Percentiles rank a stretch among this genome's conserved stretches.
Conservation (phyloP, 768 basidiomycete species). For the Infundibulicybe gibba region DNA sequence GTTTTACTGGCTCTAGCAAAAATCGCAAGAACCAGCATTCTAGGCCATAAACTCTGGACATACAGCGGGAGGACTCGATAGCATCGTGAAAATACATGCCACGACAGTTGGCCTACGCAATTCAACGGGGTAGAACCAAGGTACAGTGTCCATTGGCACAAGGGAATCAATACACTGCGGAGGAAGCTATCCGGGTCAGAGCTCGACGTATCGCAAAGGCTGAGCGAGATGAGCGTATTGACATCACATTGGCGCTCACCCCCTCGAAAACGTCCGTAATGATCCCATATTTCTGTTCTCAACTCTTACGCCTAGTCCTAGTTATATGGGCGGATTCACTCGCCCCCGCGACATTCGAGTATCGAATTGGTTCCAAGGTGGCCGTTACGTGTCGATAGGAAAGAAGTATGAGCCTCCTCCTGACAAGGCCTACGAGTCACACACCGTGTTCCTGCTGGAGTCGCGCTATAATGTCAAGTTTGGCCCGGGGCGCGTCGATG, state of each 20-base stretch:
- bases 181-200: constrained; percentile 8
- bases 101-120: no score
- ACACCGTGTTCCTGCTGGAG: constrained; percentile 35
- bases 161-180: no score
- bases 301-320: constrained; percentile 7
- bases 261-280: constrained; percentile 29
- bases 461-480: constrained; percentile 25
- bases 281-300: no score
- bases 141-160: no score
- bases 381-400: constrained; percentile 17
- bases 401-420: constrained; percentile 25
- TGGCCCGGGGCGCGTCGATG: constrained; percentile 18
- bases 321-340: constrained; percentile 35
- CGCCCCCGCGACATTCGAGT: constrained; percentile 30
- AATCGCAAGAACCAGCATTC: no score
- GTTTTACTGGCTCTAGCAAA: no score
- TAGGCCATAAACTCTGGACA: no score
- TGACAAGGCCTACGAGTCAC: constrained; percentile 29
- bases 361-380: constrained; percentile 32
- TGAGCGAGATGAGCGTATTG: constrained; percentile 38
- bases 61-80: no score
- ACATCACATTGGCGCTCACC: constrained; percentile 29
- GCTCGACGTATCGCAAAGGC: constrained; percentile 28
- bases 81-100: no score
- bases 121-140: no score